Conservation (phyloP, 306 rosid species). For the Rosa lucieae region DNA sequence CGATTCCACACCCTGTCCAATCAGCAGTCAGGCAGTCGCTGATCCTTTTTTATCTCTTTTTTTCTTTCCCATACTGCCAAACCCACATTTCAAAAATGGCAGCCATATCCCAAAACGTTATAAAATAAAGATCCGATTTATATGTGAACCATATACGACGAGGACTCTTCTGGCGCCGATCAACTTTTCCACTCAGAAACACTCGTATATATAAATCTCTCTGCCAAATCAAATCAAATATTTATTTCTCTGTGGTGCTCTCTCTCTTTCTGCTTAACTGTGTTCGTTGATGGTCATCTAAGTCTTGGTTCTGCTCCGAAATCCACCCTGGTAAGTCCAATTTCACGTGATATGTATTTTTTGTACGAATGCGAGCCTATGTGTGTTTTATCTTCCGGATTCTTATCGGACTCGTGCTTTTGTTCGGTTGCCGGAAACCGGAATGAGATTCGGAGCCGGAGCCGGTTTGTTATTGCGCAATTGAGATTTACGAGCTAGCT, state of each 20-base stretch:
- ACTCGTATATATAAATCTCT: no score
- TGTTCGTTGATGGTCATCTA: slow-evolving; percentile 41
- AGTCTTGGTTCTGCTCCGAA: background rate
- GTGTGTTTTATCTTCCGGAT: background rate
- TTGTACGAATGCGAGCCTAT: background rate
- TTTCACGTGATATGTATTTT: background rate
- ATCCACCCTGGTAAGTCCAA: slow-evolving; percentile 14
- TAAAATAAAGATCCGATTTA: slow-evolving; percentile 13
- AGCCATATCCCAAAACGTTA: background rate
- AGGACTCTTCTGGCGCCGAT: background rate
- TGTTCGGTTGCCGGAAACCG: slow-evolving; percentile 16
- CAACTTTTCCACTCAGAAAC: background rate
- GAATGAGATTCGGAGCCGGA: slow-evolving; percentile 4
- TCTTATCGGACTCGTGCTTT: background rate
- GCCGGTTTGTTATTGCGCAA: no score
- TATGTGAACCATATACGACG: background rate
- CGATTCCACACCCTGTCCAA: background rate
- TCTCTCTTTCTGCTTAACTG: background rate
- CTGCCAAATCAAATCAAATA: background rate
- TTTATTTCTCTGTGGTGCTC: background rate
- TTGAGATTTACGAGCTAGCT: no score
- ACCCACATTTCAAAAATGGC: background rate
- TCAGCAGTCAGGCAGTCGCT: background rate
- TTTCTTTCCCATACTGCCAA: background rate
- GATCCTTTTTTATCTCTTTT: background rate